Evolutionary conservation across 1,284 basidiomycete genomes (phyloP).

Genomic region (Phylloporus sp.): DNA sequence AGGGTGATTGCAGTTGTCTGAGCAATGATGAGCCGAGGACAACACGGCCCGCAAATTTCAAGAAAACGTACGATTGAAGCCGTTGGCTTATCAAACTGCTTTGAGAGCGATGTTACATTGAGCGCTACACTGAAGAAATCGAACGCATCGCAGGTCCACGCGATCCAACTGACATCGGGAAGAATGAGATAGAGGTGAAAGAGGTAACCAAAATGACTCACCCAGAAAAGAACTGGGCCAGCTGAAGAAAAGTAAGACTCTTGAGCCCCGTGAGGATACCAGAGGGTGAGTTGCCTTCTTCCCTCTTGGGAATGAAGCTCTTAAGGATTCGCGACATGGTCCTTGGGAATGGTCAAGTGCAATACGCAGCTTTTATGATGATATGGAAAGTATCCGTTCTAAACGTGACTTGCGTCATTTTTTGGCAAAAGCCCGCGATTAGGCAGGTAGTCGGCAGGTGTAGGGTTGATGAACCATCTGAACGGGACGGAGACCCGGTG

Average conservation of each 20-base stretch:
- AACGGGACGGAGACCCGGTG: no score
- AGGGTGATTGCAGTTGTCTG: slow-evolving; percentile 90
- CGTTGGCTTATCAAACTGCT: slow-evolving; percentile 59
- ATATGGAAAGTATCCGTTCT: slow-evolving; percentile 9
- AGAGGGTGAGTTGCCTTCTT: slow-evolving; percentile 42
- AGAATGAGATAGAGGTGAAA: neutral
- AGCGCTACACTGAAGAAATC: slow-evolving; percentile 89
- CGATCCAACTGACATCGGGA: slow-evolving; percentile 64
- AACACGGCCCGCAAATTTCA: slow-evolving; percentile 5
- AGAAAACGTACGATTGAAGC: slow-evolving; percentile 60
- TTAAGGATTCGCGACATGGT: slow-evolving; percentile 32
- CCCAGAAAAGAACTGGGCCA: slow-evolving; percentile 71
- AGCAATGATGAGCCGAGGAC: slow-evolving; percentile 10
- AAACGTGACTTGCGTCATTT: neutral
- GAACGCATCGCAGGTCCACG: slow-evolving; percentile 82
- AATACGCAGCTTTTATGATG: slow-evolving; percentile 25
- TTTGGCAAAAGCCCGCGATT: no score
- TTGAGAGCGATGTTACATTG: slow-evolving; percentile 64
- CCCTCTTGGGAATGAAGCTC: slow-evolving; percentile 59
- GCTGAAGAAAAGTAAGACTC: slow-evolving; percentile 55
- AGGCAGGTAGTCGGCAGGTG: no score
- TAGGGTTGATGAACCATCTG: no score
- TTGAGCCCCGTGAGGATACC: slow-evolving; percentile 51
- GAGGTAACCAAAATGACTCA: slow-evolving; percentile 35
- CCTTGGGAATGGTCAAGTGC: neutral